Conservation (phyloP, 2,329 filamentous ascomycete species). For the Verticillium dahliae region DNA sequence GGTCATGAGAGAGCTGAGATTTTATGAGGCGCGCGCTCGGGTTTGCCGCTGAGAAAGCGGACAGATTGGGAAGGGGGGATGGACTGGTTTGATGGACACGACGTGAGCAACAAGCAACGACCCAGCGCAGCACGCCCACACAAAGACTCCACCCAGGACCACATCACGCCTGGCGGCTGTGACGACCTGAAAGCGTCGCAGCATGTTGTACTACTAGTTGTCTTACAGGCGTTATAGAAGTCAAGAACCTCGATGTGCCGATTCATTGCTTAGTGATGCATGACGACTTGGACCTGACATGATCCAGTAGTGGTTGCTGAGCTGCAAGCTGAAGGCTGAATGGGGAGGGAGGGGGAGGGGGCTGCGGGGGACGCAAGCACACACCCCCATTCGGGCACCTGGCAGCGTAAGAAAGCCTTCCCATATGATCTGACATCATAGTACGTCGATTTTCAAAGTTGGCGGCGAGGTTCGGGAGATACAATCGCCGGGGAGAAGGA, state of each 20-base stretch:
- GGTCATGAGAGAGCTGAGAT: constrained; percentile 2
- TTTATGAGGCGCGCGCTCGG: background rate
- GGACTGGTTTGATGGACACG: background rate
- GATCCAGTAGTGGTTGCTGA: constrained; percentile 3
- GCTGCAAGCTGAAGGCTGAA: constrained; percentile 12
- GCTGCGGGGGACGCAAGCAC: background rate
- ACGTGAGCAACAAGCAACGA: background rate
- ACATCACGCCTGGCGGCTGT: constrained; percentile 4
- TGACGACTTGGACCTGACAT: background rate
- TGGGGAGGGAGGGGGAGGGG: background rate
- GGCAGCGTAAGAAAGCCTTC: constrained; percentile 2
- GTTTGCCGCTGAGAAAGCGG: background rate
- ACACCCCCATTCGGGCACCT: constrained; percentile 1
- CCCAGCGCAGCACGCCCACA: background rate
- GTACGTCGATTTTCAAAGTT: background rate
- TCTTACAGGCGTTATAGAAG: constrained; percentile 15
- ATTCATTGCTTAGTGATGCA: background rate
- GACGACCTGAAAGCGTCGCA: background rate
- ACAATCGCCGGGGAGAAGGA: background rate
- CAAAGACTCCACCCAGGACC: background rate
- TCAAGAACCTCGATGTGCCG: constrained; percentile 14
- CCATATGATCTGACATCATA: background rate
- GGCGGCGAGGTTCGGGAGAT: background rate
- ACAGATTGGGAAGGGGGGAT: background rate
- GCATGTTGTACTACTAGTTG: constrained; percentile 12